These are phyloP conservation scores for Rhododendron vialii DNA, from an alignment of 148 eudicot genomes.

Conservation along the genomic window DNA sequence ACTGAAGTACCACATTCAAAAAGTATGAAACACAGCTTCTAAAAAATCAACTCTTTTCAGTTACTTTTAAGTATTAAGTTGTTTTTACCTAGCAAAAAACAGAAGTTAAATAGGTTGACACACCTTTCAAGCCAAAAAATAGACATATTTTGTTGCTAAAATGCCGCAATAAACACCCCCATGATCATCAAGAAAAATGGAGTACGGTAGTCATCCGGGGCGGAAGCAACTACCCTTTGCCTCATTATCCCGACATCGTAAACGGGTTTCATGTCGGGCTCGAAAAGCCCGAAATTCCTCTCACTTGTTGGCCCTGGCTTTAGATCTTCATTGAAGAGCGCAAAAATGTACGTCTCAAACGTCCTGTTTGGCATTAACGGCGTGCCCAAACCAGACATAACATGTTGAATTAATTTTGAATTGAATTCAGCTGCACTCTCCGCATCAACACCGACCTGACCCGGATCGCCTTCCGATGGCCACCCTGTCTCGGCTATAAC, in stretches of 20 bases:
- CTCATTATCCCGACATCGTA: constrained; percentile 48
- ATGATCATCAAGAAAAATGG: constrained; percentile 8
- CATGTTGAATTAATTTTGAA: constrained; percentile 36
- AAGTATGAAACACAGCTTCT: not conserved
- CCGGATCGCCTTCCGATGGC: constrained; percentile 56
- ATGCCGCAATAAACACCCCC: not conserved
- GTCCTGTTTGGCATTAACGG: constrained; percentile 71
- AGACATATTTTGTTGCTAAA: not conserved
- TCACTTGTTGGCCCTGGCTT: constrained; percentile 58
- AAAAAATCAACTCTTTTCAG: not conserved
- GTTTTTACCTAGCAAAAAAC: not conserved
- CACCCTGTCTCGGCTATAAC: constrained; percentile 76
- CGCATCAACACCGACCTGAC: constrained; percentile 39
- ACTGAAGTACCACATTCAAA: too few relatives aligned
- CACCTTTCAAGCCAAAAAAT: not conserved
- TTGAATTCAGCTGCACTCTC: constrained; percentile 58
- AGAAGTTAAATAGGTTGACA: not conserved
- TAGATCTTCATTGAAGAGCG: constrained; percentile 54
- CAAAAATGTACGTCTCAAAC: constrained; percentile 63
- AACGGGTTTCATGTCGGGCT: constrained; percentile 41
- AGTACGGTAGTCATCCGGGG: constrained; percentile 8
- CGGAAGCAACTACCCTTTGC: constrained; percentile 20
- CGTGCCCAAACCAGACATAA: constrained; percentile 54
- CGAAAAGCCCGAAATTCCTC: constrained; percentile 59
- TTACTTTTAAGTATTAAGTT: too few relatives aligned